Evolutionary conservation across 257 asterid species (phyloP).

Genomic region (Scutellaria baicalensis): DNA sequence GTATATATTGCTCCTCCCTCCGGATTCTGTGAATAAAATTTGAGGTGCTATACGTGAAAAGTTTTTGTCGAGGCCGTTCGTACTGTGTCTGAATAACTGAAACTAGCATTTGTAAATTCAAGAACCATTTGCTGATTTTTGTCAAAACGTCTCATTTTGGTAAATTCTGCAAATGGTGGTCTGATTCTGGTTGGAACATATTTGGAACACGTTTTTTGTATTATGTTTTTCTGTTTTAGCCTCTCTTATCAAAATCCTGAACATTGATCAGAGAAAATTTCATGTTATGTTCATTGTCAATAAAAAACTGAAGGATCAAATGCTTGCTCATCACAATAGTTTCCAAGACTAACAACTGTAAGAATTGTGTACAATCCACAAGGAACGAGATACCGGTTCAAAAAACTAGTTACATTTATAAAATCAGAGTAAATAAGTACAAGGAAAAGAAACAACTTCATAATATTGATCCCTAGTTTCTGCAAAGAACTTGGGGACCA

Average conservation of each 20-base stretch:
- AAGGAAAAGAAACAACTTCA: not conserved
- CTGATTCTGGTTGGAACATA: not conserved
- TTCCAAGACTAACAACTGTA: not conserved
- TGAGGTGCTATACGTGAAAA: not conserved
- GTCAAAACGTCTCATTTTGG: not conserved
- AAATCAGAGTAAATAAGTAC: not conserved
- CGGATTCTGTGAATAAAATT: too few relatives aligned
- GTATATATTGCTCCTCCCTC: too few relatives aligned
- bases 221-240: not conserved
- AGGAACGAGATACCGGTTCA: not conserved
- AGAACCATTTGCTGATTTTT: not conserved
- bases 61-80: not conserved
- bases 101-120: not conserved
- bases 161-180: not conserved
- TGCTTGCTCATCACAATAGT: not conserved
- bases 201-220: not conserved
- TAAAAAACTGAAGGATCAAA: not conserved
- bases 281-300: not conserved
- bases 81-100: not conserved
- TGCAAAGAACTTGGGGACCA: not conserved
- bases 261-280: not conserved
- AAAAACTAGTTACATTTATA: not conserved
- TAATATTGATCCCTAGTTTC: slow-evolving; percentile 1
- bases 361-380: not conserved
- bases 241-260: not conserved